A percentile compares a stretch with the other conserved stretches of the same genome.
These are phyloP conservation scores for Drechslerella coelobrocha DNA, from an alignment of 2,329 filamentous ascomycete genomes.

Conservation along the genomic window DNA sequence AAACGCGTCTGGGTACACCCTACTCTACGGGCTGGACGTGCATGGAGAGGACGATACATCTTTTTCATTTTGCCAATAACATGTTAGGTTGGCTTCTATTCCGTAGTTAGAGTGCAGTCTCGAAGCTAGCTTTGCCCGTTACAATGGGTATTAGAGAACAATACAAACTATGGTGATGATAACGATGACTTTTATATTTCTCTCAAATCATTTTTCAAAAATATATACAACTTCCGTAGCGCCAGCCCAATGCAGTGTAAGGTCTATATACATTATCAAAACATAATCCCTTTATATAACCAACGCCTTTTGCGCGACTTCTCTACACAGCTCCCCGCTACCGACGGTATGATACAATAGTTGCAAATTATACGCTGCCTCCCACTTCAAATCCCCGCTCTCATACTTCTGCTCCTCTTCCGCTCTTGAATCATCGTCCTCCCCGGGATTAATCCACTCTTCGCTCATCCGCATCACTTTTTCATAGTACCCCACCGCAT, in stretches of 20 bases:
- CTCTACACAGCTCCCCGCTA: conserved; percentile 67
- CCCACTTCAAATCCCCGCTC: conserved; percentile 66
- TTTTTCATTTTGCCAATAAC: conserved; percentile 1
- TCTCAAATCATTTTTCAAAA: too few species aligned
- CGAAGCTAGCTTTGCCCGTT: too few species aligned
- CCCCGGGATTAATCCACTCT: conserved; percentile 55
- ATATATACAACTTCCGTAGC: too few species aligned
- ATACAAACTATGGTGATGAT: too few species aligned
- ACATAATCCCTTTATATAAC: conserved; percentile 16
- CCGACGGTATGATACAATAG: conserved; percentile 71
- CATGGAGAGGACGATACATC: conserved; percentile 70
- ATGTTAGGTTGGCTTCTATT: too few species aligned
- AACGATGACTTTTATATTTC: too few species aligned
- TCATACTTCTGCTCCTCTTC: conserved; percentile 58
- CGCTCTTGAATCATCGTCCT: conserved; percentile 57
- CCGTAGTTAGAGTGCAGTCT: too few species aligned
- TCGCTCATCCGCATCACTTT: conserved; percentile 64
- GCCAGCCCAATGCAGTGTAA: too few species aligned
- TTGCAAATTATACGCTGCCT: conserved; percentile 78
- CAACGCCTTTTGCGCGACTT: conserved; percentile 63
- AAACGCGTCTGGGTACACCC: conserved; percentile 64
- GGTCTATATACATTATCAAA: neutral
- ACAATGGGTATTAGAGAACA: too few species aligned
- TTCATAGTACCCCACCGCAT: conserved; percentile 77
- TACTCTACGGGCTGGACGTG: conserved; percentile 65